These are phyloP conservation scores for Tolypocladium album DNA, from an alignment of 2,329 filamentous ascomycete genomes.

Conservation along the genomic window DNA sequence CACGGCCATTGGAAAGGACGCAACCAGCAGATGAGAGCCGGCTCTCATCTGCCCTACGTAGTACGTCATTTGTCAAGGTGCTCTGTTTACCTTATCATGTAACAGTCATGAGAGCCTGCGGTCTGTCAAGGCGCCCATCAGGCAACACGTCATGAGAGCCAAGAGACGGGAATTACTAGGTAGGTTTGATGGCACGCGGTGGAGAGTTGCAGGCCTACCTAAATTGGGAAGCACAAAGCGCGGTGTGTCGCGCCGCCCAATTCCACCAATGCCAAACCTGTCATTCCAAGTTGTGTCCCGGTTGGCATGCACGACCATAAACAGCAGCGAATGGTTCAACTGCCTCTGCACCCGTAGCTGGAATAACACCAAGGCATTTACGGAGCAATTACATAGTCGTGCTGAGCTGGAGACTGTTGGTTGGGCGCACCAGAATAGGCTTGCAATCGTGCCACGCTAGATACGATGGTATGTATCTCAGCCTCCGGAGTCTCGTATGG, in stretches of 20 bases:
- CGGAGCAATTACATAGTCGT: too few relatives aligned
- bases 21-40: neutral
- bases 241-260: neutral
- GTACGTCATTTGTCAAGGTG: neutral
- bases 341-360: neutral
- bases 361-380: neutral
- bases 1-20: neutral
- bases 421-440: neutral
- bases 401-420: neutral
- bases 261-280: neutral
- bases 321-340: neutral
- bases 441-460: neutral
- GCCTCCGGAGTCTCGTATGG: too few relatives aligned
- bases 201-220: too few relatives aligned
- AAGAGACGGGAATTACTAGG: neutral
- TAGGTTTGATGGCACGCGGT: too few relatives aligned
- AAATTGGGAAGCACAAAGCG: neutral
- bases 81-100: neutral
- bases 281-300: neutral
- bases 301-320: neutral
- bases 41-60: neutral
- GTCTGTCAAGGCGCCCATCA: neutral
- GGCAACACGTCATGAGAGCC: neutral
- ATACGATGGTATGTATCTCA: neutral
- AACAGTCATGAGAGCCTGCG: neutral